Evolutionary conservation across 129 eudicot species (phyloP), one percentile per base, ranked within the genome.

Genomic region (Lactuca saligna): DNA sequence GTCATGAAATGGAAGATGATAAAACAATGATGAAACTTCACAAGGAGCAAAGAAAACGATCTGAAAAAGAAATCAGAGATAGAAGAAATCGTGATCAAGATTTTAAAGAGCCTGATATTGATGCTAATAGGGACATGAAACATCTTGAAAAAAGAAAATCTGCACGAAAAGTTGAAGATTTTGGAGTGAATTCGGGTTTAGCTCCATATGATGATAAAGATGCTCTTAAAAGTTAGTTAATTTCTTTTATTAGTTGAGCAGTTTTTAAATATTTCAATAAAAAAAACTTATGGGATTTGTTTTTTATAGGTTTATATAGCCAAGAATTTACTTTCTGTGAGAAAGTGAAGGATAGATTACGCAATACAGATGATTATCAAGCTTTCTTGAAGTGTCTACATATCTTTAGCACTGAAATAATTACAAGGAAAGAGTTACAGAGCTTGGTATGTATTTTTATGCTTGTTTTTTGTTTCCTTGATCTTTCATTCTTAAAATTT

Each of bases 381-480:
- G 97, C 99, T 49, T 94, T 94, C 69, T 79, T 94, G 78, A 94
- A 90, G 85, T 94, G 99, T 78, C 86, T 94, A 66, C 96, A 94
- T 71, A 94, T 94, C 34, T 94, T 90, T 74, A 94, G 96, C 84
- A 94, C 96, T 58, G 99, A 94, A 78, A 94, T 94, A 80, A 90
- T 94, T 57, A 87, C 99, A 63, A 87, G 91, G 70, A 84, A 79
- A 58, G 99, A 94, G 68, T 79, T 94, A 76, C 96, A 85, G 60
- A 81, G 95, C 76, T 61, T 94, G 99, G 99, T 94, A 78, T 59
- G 91, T 64, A 17, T 56, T 46, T 76, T 37, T 57, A 48, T 25
- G 48, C 37, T 57, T 34, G 29, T 39, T 69, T 54, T 8, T 34
- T 9, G 38, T 41, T 54, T 35, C 67, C 33, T 57, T 72, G 17